These are phyloP conservation scores for Fusarium newnesense DNA, from an alignment of 2,329 filamentous ascomycete genomes.

Conservation along the genomic window DNA sequence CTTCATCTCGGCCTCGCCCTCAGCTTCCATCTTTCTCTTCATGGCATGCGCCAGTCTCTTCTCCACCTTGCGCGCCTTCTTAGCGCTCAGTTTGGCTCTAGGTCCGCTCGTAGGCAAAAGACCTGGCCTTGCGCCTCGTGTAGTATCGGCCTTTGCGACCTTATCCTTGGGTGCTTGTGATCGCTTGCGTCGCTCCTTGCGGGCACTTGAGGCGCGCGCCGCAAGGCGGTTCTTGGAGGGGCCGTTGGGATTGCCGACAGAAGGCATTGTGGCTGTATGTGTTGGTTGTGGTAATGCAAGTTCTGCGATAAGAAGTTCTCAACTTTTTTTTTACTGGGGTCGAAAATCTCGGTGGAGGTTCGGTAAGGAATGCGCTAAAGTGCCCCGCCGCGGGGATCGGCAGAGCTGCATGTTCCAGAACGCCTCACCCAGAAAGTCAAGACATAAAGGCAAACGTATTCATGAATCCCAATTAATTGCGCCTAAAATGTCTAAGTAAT, in stretches of 20 bases:
- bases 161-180: slow-evolving; percentile 51
- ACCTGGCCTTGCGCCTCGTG: slow-evolving; percentile 62
- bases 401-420: slow-evolving; percentile 25
- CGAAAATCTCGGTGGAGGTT: slow-evolving; percentile 32
- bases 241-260: slow-evolving; percentile 68
- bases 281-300: slow-evolving; percentile 7
- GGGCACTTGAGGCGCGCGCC: slow-evolving; percentile 57
- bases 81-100: slow-evolving; percentile 60
- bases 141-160: slow-evolving; percentile 55
- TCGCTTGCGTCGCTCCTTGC: slow-evolving; percentile 57
- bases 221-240: slow-evolving; percentile 64
- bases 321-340: slow-evolving; percentile 32
- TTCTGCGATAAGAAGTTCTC: slow-evolving; percentile 21
- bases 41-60: slow-evolving; percentile 63
- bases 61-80: slow-evolving; percentile 67
- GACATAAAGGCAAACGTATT: background rate
- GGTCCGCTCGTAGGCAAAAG: slow-evolving; percentile 67
- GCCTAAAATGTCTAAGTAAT: slow-evolving; percentile 9
- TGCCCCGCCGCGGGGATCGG: slow-evolving; percentile 28
- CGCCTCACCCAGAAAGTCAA: background rate
- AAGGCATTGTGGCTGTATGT: slow-evolving; percentile 56
- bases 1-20: slow-evolving; percentile 62
- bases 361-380: slow-evolving; percentile 22
- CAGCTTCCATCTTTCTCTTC: slow-evolving; percentile 62
- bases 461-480: background rate